Percentiles rank a stretch among this genome's conserved stretches.
phyloP scores from a whole-genome alignment of 331 rosid species.

The Pyrus hybrid region DNA sequence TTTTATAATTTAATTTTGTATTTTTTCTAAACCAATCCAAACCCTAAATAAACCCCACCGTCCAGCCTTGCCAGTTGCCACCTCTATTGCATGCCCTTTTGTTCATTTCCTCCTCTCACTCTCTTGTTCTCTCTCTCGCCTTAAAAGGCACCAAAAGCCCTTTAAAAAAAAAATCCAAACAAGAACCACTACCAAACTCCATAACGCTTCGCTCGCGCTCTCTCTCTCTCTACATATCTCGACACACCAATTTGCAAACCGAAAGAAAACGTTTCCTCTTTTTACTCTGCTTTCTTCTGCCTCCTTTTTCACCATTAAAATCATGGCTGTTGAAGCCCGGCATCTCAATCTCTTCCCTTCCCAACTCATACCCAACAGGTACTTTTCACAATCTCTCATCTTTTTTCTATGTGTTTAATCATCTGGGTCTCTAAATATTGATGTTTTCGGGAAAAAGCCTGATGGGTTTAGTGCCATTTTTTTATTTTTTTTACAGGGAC shows the following conservation, averaged over 20 bases:
- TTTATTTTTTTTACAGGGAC: constrained; percentile 22
- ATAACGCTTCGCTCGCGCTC: not conserved
- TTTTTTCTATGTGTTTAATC: not conserved
- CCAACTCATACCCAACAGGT: constrained; percentile 59
- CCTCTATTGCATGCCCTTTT: constrained; percentile 39
- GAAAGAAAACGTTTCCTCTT: not conserved
- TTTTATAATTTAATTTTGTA: not conserved
- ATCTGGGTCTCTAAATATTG: not conserved
- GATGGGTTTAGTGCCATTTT: not conserved
- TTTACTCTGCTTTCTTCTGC: not conserved
- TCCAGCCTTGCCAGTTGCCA: constrained; percentile 39
- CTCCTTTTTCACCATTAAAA: not conserved
- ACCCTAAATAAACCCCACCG: constrained; percentile 74
- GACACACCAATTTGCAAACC: not conserved
- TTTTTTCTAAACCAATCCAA: constrained; percentile 36
- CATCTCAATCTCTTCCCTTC: constrained; percentile 65
- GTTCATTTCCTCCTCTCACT: constrained; percentile 15
- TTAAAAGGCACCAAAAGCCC: not conserved
- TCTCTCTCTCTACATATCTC: not conserved
- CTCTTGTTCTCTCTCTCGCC: not conserved
- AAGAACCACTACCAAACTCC: not conserved
- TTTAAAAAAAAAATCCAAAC: not conserved
- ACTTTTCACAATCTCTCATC: not conserved
- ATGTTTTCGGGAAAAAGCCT: not conserved
- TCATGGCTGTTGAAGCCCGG: constrained; percentile 87